A percentile compares a stretch with the other conserved stretches of the same genome.
Evolutionary conservation across 306 rosid species (phyloP).

Genomic region (peach (Prunus persica)): DNA sequence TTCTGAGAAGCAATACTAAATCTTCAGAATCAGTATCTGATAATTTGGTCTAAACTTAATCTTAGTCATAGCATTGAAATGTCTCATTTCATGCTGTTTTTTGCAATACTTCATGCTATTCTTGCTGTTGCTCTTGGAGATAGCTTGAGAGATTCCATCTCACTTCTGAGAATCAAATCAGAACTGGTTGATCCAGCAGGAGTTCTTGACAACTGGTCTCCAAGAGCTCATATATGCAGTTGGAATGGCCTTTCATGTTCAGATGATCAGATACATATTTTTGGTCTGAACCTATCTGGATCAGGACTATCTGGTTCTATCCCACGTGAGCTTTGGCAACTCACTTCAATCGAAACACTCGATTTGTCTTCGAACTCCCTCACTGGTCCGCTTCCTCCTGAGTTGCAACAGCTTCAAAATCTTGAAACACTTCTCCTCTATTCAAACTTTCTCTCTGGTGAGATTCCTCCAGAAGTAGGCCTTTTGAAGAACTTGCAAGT

Average conservation of each 20-base stretch:
- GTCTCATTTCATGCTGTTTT: slow-evolving; percentile 40
- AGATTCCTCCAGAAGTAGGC: slow-evolving; percentile 72
- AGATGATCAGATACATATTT: slow-evolving; percentile 40
- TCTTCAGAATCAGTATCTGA: slow-evolving; percentile 28
- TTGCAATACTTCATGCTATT: slow-evolving; percentile 32
- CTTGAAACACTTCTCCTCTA: slow-evolving; percentile 52
- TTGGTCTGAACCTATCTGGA: slow-evolving; percentile 62
- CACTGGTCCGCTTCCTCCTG: slow-evolving; percentile 68
- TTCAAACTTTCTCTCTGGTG: slow-evolving; percentile 74
- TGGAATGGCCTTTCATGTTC: slow-evolving; percentile 80
- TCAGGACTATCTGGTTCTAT: slow-evolving; percentile 76
- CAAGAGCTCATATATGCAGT: slow-evolving; percentile 45
- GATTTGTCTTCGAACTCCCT: slow-evolving; percentile 79
- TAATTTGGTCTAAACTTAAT: slow-evolving; percentile 33
- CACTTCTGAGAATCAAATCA: slow-evolving; percentile 74
- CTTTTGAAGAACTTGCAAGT: slow-evolving; percentile 71
- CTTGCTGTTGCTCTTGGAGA: slow-evolving; percentile 42
- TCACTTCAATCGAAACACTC: slow-evolving; percentile 61
- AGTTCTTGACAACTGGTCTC: slow-evolving; percentile 71
- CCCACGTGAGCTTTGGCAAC: slow-evolving; percentile 45
- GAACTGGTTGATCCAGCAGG: slow-evolving; percentile 56
- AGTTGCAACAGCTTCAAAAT: slow-evolving; percentile 57
- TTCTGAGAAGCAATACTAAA: slow-evolving; percentile 22
- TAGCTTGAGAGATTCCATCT: slow-evolving; percentile 40
- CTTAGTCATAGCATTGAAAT: slow-evolving; percentile 31